phyloP scores from a whole-genome alignment of 31 red algal species.

The Endocladia muricata region DNA sequence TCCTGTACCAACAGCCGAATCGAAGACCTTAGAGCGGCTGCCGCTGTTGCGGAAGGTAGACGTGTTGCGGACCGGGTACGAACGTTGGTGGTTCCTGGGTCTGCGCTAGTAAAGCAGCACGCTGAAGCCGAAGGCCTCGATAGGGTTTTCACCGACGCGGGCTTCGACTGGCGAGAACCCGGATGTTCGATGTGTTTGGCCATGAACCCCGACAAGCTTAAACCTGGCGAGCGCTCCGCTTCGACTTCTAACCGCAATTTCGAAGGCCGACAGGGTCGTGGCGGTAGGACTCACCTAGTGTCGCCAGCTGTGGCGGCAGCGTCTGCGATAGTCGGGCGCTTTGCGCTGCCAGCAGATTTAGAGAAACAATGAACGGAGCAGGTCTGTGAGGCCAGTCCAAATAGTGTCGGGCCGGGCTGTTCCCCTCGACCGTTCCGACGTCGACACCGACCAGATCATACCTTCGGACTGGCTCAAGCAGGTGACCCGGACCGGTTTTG shows the following conservation, averaged over 20 bases:
- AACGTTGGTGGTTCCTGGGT: conserved; percentile 93
- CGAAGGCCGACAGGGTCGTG: conserved; percentile 93
- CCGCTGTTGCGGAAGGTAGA: conserved; percentile 73
- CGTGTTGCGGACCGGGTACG: conserved; percentile 86
- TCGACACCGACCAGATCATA: too few relatives aligned
- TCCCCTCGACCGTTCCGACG: too few relatives aligned
- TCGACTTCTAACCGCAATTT: conserved; percentile 99
- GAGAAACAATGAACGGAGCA: too few relatives aligned
- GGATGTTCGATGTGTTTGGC: conserved; percentile 91
- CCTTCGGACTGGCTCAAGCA: too few relatives aligned
- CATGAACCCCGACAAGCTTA: conserved; percentile 83
- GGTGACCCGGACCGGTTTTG: too few relatives aligned
- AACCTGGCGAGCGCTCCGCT: too few relatives aligned
- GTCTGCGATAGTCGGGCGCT: too few relatives aligned
- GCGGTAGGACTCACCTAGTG: too few relatives aligned
- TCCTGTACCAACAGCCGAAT: conserved; percentile 95
- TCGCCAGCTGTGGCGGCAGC: too few relatives aligned
- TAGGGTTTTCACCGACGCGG: conserved; percentile 79
- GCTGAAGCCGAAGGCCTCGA: conserved; percentile 72
- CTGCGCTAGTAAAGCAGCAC: conserved; percentile 74
- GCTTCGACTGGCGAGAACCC: conserved; percentile 85
- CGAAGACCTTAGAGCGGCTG: conserved; percentile 93
- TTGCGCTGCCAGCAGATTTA: too few relatives aligned
- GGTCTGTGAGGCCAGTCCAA: too few relatives aligned
- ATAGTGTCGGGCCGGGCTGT: too few relatives aligned